These are phyloP conservation scores for Aquilaria agallochum DNA, from an alignment of 441 rosid genomes.

Conservation along the genomic window DNA sequence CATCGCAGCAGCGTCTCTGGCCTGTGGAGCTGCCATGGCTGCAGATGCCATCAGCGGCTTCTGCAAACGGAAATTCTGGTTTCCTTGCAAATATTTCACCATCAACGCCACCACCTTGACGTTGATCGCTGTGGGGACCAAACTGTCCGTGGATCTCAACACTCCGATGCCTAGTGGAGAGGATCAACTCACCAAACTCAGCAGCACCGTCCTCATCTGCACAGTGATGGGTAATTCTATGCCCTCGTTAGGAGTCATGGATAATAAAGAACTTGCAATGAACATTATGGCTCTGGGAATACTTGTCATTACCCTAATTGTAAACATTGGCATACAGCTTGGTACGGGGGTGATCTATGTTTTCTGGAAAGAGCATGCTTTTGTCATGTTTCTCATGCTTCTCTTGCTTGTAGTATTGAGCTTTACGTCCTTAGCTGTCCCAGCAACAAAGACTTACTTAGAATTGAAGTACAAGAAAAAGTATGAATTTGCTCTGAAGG, in stretches of 20 bases:
- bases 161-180: conserved; percentile 79
- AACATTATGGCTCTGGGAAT: conserved; percentile 67
- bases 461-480: conserved; percentile 63
- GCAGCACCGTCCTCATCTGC: conserved; percentile 70
- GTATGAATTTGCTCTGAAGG: conserved; percentile 45
- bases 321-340: conserved; percentile 67
- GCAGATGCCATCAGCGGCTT: conserved; percentile 53
- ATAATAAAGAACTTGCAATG: conserved; percentile 43
- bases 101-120: conserved; percentile 80
- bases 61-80: conserved; percentile 61
- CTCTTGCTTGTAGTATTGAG: conserved; percentile 46
- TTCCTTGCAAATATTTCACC: conserved; percentile 62
- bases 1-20: conserved; percentile 30
- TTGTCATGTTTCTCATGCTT: conserved; percentile 56
- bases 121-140: conserved; percentile 56
- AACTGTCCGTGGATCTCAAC: conserved; percentile 83
- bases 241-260: conserved; percentile 88
- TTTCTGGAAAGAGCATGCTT: conserved; percentile 61
- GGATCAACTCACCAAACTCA: conserved; percentile 91
- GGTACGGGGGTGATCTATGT: conserved; percentile 78
- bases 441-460: conserved; percentile 41
- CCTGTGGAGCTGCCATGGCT: conserved; percentile 67
- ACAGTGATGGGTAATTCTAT: conserved; percentile 74
- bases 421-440: conserved; percentile 58
- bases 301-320: conserved; percentile 60